Evolutionary conservation across 371 early-diverging fungal genomes (phyloP).

Genomic region (Capniomyces stellatus): DNA sequence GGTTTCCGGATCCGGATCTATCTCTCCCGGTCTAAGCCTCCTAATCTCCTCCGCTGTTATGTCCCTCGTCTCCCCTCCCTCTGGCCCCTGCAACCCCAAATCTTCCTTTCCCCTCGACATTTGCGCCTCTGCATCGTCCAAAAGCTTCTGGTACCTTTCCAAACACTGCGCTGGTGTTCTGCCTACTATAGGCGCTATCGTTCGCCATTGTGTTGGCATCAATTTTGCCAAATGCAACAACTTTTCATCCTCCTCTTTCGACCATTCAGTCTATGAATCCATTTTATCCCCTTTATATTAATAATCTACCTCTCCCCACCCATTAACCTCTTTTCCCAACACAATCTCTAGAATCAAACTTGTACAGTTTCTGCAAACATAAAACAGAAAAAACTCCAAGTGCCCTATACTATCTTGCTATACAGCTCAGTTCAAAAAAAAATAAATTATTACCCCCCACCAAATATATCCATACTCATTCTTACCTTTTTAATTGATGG

Average conservation of each 20-base stretch:
- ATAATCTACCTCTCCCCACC: too few species aligned
- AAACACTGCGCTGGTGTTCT: conserved; percentile 96
- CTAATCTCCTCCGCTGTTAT: conserved; percentile 48
- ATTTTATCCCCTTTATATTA: too few species aligned
- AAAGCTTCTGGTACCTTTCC: conserved; percentile 82
- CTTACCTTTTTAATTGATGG: conserved; percentile 85
- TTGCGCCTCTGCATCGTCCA: conserved; percentile 84
- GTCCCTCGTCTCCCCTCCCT: conserved; percentile 45
- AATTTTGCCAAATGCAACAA: conserved; percentile 89
- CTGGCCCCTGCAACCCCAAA: conserved; percentile 41
- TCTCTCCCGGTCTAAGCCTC: conserved; percentile 82
- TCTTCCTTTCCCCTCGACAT: conserved; percentile 38
- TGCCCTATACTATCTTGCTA: too few species aligned
- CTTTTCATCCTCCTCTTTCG: conserved; percentile 94
- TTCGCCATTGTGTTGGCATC: conserved; percentile 99
- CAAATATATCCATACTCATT: too few species aligned
- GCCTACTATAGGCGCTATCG: conserved; percentile 94
- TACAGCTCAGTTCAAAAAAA: too few species aligned
- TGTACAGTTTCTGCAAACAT: too few species aligned
- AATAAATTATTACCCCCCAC: too few species aligned
- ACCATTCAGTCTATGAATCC: conserved; percentile 84
- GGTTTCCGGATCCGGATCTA: conserved; percentile 91
- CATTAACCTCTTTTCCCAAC: too few species aligned
- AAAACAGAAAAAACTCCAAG: too few species aligned
- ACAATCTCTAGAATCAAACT: too few species aligned